These are phyloP conservation scores for Lactarius trivialis DNA, from an alignment of 768 basidiomycete genomes.

Conservation along the genomic window DNA sequence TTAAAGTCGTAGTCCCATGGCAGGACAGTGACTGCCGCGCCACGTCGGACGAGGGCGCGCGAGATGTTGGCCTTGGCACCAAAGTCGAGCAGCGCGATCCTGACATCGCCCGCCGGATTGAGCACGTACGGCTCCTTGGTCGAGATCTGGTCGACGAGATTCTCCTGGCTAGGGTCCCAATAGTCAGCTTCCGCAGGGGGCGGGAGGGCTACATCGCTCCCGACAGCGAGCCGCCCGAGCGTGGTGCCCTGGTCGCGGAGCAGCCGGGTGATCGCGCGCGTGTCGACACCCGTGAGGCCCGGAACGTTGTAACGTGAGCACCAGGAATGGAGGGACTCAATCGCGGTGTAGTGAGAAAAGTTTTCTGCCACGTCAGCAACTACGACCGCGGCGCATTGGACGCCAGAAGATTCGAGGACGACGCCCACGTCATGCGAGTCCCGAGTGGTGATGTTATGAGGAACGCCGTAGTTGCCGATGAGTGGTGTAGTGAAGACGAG, in stretches of 20 bases:
- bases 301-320: conserved; percentile 86
- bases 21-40: conserved; percentile 87
- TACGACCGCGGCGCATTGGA: conserved; percentile 89
- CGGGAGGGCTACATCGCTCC: conserved; percentile 55
- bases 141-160: conserved; percentile 90
- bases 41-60: conserved; percentile 85
- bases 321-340: conserved; percentile 91
- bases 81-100: conserved; percentile 94
- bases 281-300: conserved; percentile 95
- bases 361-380: conserved; percentile 93
- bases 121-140: conserved; percentile 78
- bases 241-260: conserved; percentile 97
- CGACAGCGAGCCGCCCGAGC: conserved; percentile 83
- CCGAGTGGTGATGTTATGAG: conserved; percentile 63
- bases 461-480: conserved; percentile 98
- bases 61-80: conserved; percentile 97
- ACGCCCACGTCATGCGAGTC: conserved; percentile 79
- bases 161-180: conserved; percentile 89
- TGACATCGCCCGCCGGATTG: conserved; percentile 81
- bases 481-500: conserved; percentile 97
- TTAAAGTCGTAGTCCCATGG: conserved; percentile 99
- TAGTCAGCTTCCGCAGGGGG: conserved; percentile 64
- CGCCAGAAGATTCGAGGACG: conserved; percentile 77
- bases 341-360: conserved; percentile 90
- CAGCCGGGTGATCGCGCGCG: conserved; percentile 89